Evolutionary conservation across 2,329 filamentous ascomycete species (phyloP).

Genomic region (Ilyonectria destructans): DNA sequence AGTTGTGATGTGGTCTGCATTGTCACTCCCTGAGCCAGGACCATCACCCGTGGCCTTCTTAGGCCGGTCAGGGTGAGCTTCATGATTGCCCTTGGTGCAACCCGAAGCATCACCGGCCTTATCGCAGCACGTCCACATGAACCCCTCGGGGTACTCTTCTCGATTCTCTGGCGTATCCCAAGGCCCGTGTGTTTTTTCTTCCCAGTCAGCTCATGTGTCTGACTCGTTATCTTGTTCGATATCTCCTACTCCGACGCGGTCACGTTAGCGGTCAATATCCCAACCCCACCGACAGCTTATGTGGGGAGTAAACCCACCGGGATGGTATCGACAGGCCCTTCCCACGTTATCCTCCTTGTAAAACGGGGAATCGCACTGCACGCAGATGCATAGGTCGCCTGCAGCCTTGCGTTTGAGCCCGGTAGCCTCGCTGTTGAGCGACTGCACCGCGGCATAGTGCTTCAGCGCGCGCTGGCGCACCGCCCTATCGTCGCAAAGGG

Average conservation of each 20-base stretch:
- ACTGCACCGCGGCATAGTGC: conserved; percentile 27
- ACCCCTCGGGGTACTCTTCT: conserved; percentile 36
- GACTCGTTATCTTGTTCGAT: conserved; percentile 35
- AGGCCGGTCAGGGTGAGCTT: conserved; percentile 32
- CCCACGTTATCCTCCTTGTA: conserved; percentile 28
- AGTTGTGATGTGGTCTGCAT: neutral
- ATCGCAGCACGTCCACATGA: conserved; percentile 45
- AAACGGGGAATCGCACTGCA: conserved; percentile 35
- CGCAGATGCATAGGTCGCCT: conserved; percentile 35
- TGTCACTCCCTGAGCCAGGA: neutral
- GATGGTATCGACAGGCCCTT: conserved; percentile 36
- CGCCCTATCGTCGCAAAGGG: conserved; percentile 30
- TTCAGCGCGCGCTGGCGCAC: conserved; percentile 25
- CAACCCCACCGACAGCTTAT: neutral
- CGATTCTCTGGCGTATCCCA: conserved; percentile 37
- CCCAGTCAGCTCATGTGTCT: conserved; percentile 34
- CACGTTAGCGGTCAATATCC: neutral
- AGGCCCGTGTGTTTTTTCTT: conserved; percentile 29
- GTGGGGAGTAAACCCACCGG: conserved; percentile 30
- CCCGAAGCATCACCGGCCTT: conserved; percentile 18
- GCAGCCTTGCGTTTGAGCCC: conserved; percentile 40
- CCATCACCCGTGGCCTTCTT: conserved; percentile 14
- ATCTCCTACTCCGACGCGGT: conserved; percentile 24
- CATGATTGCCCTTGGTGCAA: conserved; percentile 35
- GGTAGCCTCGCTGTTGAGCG: neutral